A percentile compares a stretch with the other conserved stretches of the same genome.
Conservation (phyloP, 768 basidiomycete species). For the Tremella yokohamensis region DNA sequence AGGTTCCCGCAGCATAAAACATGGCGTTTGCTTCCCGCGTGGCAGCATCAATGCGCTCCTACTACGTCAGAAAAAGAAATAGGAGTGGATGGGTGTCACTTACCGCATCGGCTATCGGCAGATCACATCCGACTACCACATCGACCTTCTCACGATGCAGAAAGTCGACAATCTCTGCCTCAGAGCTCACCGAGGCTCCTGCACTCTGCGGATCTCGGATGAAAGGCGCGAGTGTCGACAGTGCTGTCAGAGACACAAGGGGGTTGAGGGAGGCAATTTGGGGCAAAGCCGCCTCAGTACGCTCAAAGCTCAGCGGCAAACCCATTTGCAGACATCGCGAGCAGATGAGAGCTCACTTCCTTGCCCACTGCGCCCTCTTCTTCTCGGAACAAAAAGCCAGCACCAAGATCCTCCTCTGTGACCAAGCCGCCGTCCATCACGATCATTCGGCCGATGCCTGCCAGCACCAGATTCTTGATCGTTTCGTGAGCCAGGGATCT, state of each 20-base stretch:
- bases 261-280: slow-evolving; percentile 89
- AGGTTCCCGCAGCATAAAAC: slow-evolving; percentile 88
- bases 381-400: slow-evolving; percentile 90
- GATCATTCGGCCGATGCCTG: slow-evolving; percentile 86
- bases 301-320: neutral
- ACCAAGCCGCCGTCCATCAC: slow-evolving; percentile 76
- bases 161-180: slow-evolving; percentile 41
- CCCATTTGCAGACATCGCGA: neutral
- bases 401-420: slow-evolving; percentile 77
- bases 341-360: slow-evolving; percentile 58
- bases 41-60: slow-evolving; percentile 76
- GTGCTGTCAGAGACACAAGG: slow-evolving; percentile 73
- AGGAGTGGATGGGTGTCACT: slow-evolving; percentile 44
- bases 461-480: slow-evolving; percentile 95
- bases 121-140: slow-evolving; percentile 82
- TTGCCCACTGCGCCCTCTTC: slow-evolving; percentile 73
- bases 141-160: slow-evolving; percentile 54
- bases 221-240: slow-evolving; percentile 60
- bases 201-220: slow-evolving; percentile 52
- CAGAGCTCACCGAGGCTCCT: slow-evolving; percentile 14
- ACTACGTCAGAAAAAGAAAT: slow-evolving; percentile 20
- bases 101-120: slow-evolving; percentile 67
- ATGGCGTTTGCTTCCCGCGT: slow-evolving; percentile 71
- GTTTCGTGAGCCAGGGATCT: slow-evolving; percentile 84
- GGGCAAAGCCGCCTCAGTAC: slow-evolving; percentile 72